A percentile compares a stretch with the other conserved stretches of the same genome.
phyloP scores from a whole-genome alignment of 306 rosid species.

The Pyrus communis region DNA sequence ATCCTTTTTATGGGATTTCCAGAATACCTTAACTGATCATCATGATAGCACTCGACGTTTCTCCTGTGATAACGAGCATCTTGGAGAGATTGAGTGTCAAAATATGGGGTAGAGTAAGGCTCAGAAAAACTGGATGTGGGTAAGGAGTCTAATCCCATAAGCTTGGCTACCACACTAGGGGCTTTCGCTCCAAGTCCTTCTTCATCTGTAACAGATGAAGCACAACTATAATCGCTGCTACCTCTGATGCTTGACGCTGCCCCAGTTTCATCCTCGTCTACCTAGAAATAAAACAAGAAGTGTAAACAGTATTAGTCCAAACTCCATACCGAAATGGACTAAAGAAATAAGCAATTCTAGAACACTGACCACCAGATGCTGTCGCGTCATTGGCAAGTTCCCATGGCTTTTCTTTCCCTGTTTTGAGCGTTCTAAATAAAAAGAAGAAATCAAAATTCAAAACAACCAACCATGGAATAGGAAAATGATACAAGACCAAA shows the following conservation, averaged over 20 bases:
- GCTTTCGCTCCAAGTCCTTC: conserved; percentile 59
- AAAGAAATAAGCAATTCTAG: conserved; percentile 13
- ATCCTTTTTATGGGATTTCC: conserved; percentile 43
- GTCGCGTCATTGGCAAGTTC: conserved; percentile 36
- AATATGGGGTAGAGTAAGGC: conserved; percentile 51
- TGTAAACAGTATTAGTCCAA: conserved; percentile 1
- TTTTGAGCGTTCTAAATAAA: conserved; percentile 37
- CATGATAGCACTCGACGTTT: conserved; percentile 39
- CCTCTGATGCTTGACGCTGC: conserved; percentile 40
- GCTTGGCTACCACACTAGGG: conserved; percentile 84
- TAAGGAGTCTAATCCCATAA: conserved; percentile 88
- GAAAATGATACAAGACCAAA: conserved; percentile 4
- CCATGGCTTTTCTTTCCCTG: conserved; percentile 45
- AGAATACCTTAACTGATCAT: conserved; percentile 45
- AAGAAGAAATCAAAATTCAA: conserved; percentile 4
- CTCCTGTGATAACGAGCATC: conserved; percentile 42
- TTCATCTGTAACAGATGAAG: conserved; percentile 88
- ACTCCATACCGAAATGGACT: neutral
- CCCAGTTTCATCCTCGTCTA: conserved; percentile 54
- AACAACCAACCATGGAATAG: conserved; percentile 1
- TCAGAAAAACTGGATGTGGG: conserved; percentile 61
- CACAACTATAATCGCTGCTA: conserved; percentile 67
- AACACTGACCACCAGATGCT: conserved; percentile 36
- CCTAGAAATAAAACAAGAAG: conserved; percentile 29
- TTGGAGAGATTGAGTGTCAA: conserved; percentile 64